Evolutionary conservation across 2,329 filamentous ascomycete species (phyloP), one percentile per base, ranked within the genome.

Genomic region (Sporothrix pallida): DNA sequence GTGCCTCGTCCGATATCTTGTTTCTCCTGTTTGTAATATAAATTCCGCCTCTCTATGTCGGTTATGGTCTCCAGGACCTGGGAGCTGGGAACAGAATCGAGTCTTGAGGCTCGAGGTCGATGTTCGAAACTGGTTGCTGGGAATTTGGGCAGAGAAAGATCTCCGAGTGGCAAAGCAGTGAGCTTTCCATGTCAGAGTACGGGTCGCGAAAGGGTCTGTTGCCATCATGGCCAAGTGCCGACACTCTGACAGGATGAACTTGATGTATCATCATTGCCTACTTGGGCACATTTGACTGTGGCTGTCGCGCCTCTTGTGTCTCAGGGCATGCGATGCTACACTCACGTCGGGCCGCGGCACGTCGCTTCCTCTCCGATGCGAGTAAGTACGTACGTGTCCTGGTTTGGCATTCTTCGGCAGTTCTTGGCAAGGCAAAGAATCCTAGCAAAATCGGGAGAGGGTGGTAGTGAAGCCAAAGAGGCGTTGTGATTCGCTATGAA

Each of bases 401-500:
- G 60, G 60, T 13, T 46, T 65, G 31, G 56, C 5, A 20, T 31
- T 2, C 20, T 20, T 56, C 50, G 67, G 48, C n/a, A 56, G 67
- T 70, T 70, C 67, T 56, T 56, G 67, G 67, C 50, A 42, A 56
- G 31, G 50, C 7, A 56, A 54, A 69, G 17, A 56, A 23, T 2
- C 15, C 2, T 37, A 37, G 31, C 31, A 42, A 20, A 20, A 2
- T 9, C 63, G 63, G 63, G 44, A 31, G n/a, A 26, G 13, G 23
- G 42, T 15, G 23, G 65, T 26, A n/a, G 46, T 20, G 44, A 67
- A 26, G 65, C 44, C 65, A 15, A 26, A 23, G 12, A 46, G 20
- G n/a, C 62, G 10, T 15, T 67, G 20, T 48, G 62, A 67, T 67
- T 67, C 42, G 62, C 62, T 67, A 44, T 20, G 8, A 63, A 63